Evolutionary conservation across 768 basidiomycete genomes (phyloP).

Genomic region (Lentinus brumalis): DNA sequence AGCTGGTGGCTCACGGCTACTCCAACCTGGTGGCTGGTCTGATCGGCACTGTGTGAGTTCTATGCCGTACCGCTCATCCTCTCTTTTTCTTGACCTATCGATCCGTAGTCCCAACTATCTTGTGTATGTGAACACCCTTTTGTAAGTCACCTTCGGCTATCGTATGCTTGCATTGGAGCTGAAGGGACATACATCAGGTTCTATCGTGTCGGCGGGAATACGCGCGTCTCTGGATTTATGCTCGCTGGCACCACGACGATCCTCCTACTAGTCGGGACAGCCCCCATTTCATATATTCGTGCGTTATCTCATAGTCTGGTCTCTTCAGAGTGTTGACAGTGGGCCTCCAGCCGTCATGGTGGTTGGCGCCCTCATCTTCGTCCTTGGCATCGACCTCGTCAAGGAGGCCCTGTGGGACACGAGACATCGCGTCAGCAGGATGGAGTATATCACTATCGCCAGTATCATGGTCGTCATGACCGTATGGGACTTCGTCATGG

Average conservation of each 20-base stretch:
- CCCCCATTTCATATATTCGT: slow-evolving; percentile 92
- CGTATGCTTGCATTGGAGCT: slow-evolving; percentile 11
- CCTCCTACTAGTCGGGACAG: slow-evolving; percentile 81
- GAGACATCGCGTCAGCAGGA: slow-evolving; percentile 77
- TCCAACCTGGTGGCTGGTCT: slow-evolving; percentile 85
- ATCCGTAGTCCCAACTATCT: slow-evolving; percentile 73
- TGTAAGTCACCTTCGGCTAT: slow-evolving; percentile 44
- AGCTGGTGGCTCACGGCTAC: slow-evolving; percentile 90
- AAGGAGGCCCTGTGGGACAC: slow-evolving; percentile 99
- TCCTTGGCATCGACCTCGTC: slow-evolving; percentile 90
- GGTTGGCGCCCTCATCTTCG: slow-evolving; percentile 89
- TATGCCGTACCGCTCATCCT: not conserved
- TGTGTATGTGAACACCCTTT: slow-evolving; percentile 83
- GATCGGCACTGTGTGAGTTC: slow-evolving; percentile 74
- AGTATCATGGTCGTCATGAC: slow-evolving; percentile 94
- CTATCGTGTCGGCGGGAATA: slow-evolving; percentile 91
- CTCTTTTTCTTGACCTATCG: not conserved
- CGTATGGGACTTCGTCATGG: slow-evolving; percentile 90
- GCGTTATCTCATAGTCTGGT: slow-evolving; percentile 32
- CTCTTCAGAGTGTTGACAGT: not conserved
- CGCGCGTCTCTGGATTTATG: slow-evolving; percentile 80
- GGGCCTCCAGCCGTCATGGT: slow-evolving; percentile 77
- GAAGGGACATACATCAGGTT: slow-evolving; percentile 48
- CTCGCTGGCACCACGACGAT: slow-evolving; percentile 73
- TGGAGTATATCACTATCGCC: slow-evolving; percentile 80